Evolutionary conservation across 1,284 basidiomycete genomes (phyloP).

Genomic region (Trichosporon coremiiforme): DNA sequence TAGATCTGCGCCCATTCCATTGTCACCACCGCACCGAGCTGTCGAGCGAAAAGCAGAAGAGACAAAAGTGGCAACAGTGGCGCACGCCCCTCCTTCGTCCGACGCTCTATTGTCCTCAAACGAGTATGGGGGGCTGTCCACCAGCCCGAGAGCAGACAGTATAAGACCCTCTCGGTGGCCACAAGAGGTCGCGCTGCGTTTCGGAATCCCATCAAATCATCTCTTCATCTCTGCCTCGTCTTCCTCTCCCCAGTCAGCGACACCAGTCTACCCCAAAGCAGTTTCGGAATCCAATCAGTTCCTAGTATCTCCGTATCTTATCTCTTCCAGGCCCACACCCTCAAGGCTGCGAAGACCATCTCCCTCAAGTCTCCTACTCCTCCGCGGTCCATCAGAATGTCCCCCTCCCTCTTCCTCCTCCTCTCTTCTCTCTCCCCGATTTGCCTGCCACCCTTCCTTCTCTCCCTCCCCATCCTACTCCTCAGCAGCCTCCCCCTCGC

Average conservation of each 20-base stretch:
- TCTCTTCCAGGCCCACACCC: neutral
- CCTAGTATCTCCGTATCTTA: neutral
- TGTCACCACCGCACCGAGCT: too few relatives aligned
- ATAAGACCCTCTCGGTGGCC: neutral
- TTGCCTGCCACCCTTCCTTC: neutral
- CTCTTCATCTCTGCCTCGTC: neutral
- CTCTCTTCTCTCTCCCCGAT: too few relatives aligned
- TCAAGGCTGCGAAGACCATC: too few relatives aligned
- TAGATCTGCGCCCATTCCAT: too few relatives aligned
- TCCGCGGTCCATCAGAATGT: too few relatives aligned
- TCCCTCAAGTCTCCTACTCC: too few relatives aligned
- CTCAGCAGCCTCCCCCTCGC: neutral
- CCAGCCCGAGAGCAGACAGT: too few relatives aligned
- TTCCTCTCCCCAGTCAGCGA: too few relatives aligned
- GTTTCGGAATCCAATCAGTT: slow-evolving; percentile 17
- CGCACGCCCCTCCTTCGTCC: neutral
- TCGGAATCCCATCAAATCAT: slow-evolving; percentile 3
- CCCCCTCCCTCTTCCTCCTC: neutral
- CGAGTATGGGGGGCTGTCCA: neutral
- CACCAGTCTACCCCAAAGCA: too few relatives aligned
- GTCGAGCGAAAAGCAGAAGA: too few relatives aligned
- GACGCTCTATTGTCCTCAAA: neutral
- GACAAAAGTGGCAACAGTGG: neutral
- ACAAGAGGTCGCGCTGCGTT: neutral
- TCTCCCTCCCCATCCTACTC: neutral